These are phyloP conservation scores for Cyclotella cryptica DNA, from an alignment of 108 stramenopile genomes.

Conservation along the genomic window DNA sequence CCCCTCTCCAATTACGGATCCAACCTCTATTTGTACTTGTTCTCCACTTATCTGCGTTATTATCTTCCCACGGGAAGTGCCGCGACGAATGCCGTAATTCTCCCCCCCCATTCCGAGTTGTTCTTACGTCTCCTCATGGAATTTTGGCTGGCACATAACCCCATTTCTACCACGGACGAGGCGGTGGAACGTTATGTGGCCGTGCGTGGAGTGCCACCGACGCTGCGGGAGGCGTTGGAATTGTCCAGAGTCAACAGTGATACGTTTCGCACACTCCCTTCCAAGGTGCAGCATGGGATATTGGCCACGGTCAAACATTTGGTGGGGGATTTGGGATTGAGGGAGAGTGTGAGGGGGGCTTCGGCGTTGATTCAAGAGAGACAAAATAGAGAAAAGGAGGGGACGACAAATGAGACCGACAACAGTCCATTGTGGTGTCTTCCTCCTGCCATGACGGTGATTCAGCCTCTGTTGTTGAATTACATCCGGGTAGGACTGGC, in stretches of 20 bases:
- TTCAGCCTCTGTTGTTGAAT: constrained; percentile 74
- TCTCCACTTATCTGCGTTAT: not conserved
- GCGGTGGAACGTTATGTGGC: constrained; percentile 30
- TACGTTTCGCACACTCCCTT: constrained; percentile 55
- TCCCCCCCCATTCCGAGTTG: constrained; percentile 58
- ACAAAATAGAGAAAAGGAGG: constrained; percentile 33
- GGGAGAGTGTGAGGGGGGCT: constrained; percentile 26
- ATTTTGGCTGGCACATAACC: constrained; percentile 73
- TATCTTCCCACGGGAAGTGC: constrained; percentile 9
- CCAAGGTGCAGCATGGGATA: constrained; percentile 60
- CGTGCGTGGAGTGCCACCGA: constrained; percentile 8
- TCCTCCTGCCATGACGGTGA: constrained; percentile 62
- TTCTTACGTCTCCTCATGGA: constrained; percentile 78
- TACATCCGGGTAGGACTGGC: constrained; percentile 76
- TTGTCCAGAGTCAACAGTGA: constrained; percentile 41
- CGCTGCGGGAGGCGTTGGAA: constrained; percentile 62
- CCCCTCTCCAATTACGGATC: not conserved
- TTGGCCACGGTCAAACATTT: constrained; percentile 53
- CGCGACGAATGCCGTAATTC: constrained; percentile 8
- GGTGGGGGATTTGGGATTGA: constrained; percentile 32
- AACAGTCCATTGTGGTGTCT: constrained; percentile 52
- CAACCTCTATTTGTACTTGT: not conserved
- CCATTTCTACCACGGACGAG: constrained; percentile 31
- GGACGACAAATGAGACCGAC: not conserved
- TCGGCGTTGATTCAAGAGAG: constrained; percentile 17